A percentile compares a stretch with the other conserved stretches of the same genome.
These are phyloP conservation scores for Gonapodya prolifera DNA, from an alignment of 192 early-diverging fungal species.

Conservation along the genomic window DNA sequence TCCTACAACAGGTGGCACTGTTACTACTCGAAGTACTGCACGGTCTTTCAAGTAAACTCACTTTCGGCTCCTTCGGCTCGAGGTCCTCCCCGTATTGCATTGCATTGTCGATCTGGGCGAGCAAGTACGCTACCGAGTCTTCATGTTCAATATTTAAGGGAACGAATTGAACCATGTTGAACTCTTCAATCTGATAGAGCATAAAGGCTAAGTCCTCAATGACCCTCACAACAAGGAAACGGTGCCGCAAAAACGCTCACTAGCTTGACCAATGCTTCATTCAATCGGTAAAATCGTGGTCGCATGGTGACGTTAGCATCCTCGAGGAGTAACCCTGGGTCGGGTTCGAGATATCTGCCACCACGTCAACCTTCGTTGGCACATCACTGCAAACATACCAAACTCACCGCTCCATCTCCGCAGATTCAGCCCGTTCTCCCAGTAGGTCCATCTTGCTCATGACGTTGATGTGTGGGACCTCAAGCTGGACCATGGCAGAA, in stretches of 20 bases:
- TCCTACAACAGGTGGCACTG: neutral
- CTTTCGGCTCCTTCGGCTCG: constrained; percentile 76
- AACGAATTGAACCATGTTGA: constrained; percentile 92
- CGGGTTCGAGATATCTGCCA: constrained; percentile 76
- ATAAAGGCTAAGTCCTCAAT: neutral
- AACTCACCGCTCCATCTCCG: constrained; percentile 23
- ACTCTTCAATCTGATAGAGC: constrained; percentile 68
- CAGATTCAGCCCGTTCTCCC: constrained; percentile 17
- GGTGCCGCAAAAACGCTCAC: constrained; percentile 18
- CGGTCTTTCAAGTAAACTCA: too few species aligned
- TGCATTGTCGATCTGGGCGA: constrained; percentile 86
- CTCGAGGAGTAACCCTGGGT: constrained; percentile 71
- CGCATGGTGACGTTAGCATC: constrained; percentile 64
- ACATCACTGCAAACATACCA: neutral
- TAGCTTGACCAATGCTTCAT: constrained; percentile 76
- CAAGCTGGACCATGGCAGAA: constrained; percentile 88
- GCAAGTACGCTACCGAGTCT: constrained; percentile 72
- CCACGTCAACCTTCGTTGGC: neutral
- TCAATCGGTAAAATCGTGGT: constrained; percentile 69
- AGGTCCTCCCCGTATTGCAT: constrained; percentile 96
- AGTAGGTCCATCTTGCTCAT: constrained; percentile 96
- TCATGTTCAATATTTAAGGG: constrained; percentile 91
- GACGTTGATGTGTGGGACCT: constrained; percentile 97
- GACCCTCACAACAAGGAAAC: constrained; percentile 2
- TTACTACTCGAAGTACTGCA: too few species aligned